Conservation (phyloP, 129 eudicot genomes). For the Tanacetum coccineum region DNA sequence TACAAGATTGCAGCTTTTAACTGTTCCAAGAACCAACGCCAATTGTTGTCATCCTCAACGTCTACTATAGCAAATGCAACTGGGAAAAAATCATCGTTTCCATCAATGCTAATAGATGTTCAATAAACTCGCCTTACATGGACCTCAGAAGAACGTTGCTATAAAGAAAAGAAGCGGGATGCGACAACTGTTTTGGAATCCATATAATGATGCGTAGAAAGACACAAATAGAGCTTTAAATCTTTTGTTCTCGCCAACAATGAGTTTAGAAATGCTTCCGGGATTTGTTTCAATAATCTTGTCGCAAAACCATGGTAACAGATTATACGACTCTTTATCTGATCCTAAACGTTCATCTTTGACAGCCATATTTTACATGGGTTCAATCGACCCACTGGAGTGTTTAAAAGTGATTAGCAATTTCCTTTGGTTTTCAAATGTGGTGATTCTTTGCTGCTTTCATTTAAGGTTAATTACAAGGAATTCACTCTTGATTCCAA, state of each 20-base stretch:
- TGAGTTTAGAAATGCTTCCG: constrained; percentile 53
- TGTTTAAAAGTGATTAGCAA: constrained; percentile 49
- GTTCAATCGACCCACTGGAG: constrained; percentile 38
- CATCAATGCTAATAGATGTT: not conserved
- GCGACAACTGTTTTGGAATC: constrained; percentile 59
- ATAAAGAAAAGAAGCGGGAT: constrained; percentile 76
- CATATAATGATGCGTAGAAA: constrained; percentile 45
- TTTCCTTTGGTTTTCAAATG: constrained; percentile 55
- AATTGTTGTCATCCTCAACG: constrained; percentile 47
- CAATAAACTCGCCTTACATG: not conserved
- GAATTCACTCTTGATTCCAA: constrained; percentile 44
- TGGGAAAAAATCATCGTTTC: constrained; percentile 13
- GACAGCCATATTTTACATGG: constrained; percentile 39
- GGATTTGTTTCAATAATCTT: constrained; percentile 63
- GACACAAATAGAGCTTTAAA: constrained; percentile 47
- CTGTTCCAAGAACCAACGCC: constrained; percentile 73
- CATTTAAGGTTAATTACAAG: constrained; percentile 54
- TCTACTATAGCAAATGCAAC: constrained; percentile 73
- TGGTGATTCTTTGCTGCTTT: constrained; percentile 57
- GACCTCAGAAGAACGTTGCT: constrained; percentile 24
- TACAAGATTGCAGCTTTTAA: constrained; percentile 43
- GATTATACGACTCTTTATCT: constrained; percentile 54
- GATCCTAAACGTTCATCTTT: constrained; percentile 62
- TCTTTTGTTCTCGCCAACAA: constrained; percentile 51
- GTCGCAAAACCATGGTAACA: constrained; percentile 58